These are phyloP conservation scores for Colletotrichum sp. DNA, from an alignment of 2,329 filamentous ascomycete species.

Conservation along the genomic window DNA sequence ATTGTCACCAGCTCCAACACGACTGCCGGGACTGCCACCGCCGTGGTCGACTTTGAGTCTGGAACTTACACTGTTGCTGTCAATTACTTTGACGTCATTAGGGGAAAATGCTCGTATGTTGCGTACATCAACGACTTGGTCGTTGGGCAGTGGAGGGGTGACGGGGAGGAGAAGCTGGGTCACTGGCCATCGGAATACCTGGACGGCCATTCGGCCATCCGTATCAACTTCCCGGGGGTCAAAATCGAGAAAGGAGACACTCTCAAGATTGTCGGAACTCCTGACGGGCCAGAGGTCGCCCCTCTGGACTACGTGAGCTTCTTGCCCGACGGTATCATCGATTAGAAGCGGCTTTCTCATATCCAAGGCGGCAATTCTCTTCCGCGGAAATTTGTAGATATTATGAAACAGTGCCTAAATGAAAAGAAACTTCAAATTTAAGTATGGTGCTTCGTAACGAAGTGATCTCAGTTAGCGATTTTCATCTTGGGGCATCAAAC, in stretches of 20 bases:
- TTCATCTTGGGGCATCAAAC: background rate
- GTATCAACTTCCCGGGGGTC: constrained; percentile 62
- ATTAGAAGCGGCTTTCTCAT: background rate
- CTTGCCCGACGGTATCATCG: constrained; percentile 54
- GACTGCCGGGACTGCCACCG: constrained; percentile 47
- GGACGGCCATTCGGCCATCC: constrained; percentile 68
- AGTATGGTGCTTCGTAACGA: background rate
- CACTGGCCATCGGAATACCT: constrained; percentile 62
- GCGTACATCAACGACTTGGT: constrained; percentile 55
- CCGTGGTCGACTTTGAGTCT: constrained; percentile 48
- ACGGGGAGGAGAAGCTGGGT: constrained; percentile 63
- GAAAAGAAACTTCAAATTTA: background rate
- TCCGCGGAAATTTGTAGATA: background rate
- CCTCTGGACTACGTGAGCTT: constrained; percentile 71
- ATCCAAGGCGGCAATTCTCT: background rate
- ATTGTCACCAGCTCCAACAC: constrained; percentile 63
- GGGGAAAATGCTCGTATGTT: constrained; percentile 61
- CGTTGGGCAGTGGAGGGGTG: constrained; percentile 63
- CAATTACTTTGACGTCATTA: constrained; percentile 68
- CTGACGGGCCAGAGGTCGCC: constrained; percentile 66
- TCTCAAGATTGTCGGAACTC: constrained; percentile 59
- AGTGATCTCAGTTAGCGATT: background rate
- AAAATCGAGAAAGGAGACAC: constrained; percentile 53
- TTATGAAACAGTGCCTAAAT: background rate
- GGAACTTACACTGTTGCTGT: constrained; percentile 68